Percentiles rank a stretch among this genome's conserved stretches.
Conservation (phyloP, 805 yeast species). For the Candida schatavii region DNA sequence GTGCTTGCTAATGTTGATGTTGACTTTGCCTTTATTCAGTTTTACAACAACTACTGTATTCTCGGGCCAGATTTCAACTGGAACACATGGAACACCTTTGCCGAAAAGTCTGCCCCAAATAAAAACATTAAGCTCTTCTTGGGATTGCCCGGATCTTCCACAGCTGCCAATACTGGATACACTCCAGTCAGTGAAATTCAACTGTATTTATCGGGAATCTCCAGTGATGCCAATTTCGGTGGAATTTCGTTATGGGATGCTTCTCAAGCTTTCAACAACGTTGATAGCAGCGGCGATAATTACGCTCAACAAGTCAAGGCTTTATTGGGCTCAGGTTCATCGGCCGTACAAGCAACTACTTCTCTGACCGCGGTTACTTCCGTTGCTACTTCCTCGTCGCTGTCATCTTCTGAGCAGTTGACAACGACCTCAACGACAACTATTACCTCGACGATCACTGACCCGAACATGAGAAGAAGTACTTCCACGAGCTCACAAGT, state of each 20-base stretch:
- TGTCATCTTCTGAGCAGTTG: slow-evolving; percentile 1
- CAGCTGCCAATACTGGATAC: slow-evolving; percentile 37
- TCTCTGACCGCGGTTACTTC: slow-evolving; percentile 4
- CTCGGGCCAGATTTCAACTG: slow-evolving; percentile 30
- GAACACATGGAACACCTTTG: slow-evolving; percentile 33
- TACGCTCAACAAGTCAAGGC: slow-evolving; percentile 39
- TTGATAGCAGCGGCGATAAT: slow-evolving; percentile 16
- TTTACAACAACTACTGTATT: slow-evolving; percentile 35
- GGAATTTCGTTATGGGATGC: slow-evolving; percentile 89
- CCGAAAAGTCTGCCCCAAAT: slow-evolving; percentile 27
- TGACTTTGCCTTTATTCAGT: slow-evolving; percentile 39
- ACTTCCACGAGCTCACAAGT: slow-evolving; percentile 6
- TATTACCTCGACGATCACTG: slow-evolving; percentile 5
- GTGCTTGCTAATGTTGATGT: slow-evolving; percentile 20
- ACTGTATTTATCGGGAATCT: slow-evolving; percentile 13
- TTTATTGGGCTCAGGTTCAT: slow-evolving; percentile 25
- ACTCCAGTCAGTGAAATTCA: slow-evolving; percentile 18
- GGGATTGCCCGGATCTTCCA: slow-evolving; percentile 33
- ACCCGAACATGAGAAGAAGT: too few species aligned
- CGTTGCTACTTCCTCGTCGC: slow-evolving; percentile 7
- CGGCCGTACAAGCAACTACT: slow-evolving; percentile 10
- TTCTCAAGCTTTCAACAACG: slow-evolving; percentile 43
- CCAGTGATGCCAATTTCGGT: slow-evolving; percentile 42
- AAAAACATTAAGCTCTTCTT: slow-evolving; percentile 29
- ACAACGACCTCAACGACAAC: slow-evolving; percentile 5